Base-by-base conservation (phyloP, 2,329 filamentous ascomycete species). In the Sordariomycetes sp. region DNA sequence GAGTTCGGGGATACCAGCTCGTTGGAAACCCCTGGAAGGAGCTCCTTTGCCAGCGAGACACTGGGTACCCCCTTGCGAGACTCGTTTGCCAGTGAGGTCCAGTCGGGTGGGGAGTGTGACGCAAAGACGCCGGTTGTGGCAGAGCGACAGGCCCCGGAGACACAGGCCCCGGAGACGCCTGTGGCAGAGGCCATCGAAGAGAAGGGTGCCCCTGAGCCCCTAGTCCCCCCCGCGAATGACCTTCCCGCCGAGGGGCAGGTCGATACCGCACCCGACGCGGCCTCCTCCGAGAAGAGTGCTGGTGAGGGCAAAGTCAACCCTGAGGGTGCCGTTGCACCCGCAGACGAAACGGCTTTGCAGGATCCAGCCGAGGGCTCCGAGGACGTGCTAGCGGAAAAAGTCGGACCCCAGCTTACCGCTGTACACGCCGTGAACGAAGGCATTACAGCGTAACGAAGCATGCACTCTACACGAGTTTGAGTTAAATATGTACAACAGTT, bases 1-100 rank as follows among this genome's bases (percentile, higher is more conserved):
- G 72, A 88, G 71, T 75, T 88, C 79, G 66, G 84, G 72, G 69
- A 93, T 74, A 69, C 89, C 2, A 65, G 69, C 62, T 61, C 69
- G 67, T 68, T 79, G 12, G 71, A 70, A 63, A 83, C 79, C 64
- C 80, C 81, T 16, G 67, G 80, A 6, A 72, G 77, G 58, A 74
- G 77, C 58, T 75, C 79, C 0, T 82, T 81, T 52, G 58, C 53
- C 48, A 61, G 54, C 14, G 59, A 60, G 32, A 53, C 35, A 35
- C 43, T 28, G 4, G 43, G 22, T 10, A 40, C 32, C 32, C 32
- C 53, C 6, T n/a, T 32, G 18, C 37, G 53, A 32, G 37, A 12
- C 32, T 54, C 53, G 11, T 54, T 54, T 37, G 34, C 53, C 22
- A 50, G 46, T 14, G 46, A 20, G 20, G 18, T 43, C 14, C 12